Conservation (phyloP, 139 green algal genomes). For the Picochlorum sp. region DNA sequence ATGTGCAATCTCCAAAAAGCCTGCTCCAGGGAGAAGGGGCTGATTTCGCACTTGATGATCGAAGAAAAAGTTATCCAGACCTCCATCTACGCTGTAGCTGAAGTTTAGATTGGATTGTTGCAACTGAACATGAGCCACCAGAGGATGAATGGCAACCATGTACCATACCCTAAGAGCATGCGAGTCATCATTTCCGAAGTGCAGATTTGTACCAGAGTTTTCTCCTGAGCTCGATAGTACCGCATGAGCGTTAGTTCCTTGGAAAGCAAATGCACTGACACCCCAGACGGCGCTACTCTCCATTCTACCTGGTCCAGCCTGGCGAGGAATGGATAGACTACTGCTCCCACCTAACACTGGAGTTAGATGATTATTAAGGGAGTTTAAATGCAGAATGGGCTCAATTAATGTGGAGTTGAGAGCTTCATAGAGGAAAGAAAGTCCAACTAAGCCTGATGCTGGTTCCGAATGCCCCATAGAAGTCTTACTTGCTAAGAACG, state of each 20-base stretch:
- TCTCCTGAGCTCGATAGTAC: conserved; percentile 19
- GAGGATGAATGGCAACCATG: background rate
- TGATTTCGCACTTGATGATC: conserved; percentile 25
- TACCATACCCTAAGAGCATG: background rate
- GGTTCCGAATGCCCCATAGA: conserved; percentile 77
- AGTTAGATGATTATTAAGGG: conserved; percentile 51
- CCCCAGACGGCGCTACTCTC: conserved; percentile 13
- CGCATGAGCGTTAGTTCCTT: conserved; percentile 64
- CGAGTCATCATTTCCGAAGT: background rate
- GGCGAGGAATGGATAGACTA: conserved; percentile 22
- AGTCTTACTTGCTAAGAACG: conserved; percentile 59
- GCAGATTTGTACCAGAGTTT: background rate
- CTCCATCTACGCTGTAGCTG: background rate
- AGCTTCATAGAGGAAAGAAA: conserved; percentile 26
- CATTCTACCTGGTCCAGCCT: background rate
- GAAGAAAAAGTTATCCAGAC: conserved; percentile 8
- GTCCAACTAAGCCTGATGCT: conserved; percentile 53
- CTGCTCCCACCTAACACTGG: conserved; percentile 1
- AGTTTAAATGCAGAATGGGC: conserved; percentile 54
- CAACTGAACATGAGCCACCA: background rate
- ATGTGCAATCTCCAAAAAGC: conserved; percentile 4
- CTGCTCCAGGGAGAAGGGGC: conserved; percentile 17
- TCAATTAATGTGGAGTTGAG: conserved; percentile 1
- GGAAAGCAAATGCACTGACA: conserved; percentile 70
- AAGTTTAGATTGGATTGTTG: too few species aligned